Evolutionary conservation across 2,329 filamentous ascomycete genomes (phyloP).

Genomic region (Sphaerulina musiva): DNA sequence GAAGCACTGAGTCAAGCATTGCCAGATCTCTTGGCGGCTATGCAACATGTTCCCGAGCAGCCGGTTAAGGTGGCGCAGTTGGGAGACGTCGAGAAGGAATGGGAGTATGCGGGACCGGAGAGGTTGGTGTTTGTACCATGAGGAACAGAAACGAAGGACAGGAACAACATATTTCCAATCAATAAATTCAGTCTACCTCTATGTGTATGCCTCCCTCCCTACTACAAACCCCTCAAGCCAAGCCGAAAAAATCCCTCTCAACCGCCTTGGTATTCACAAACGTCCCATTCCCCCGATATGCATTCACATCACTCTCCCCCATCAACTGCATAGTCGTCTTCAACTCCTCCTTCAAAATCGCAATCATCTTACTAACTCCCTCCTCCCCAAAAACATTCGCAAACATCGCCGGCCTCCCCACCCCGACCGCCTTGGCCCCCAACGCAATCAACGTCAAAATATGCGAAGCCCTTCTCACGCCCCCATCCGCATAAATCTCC

Average conservation of each 20-base stretch:
- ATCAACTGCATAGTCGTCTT: conserved; percentile 18
- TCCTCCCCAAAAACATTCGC: conserved; percentile 52
- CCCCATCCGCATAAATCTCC: conserved; percentile 39
- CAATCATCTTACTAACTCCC: conserved; percentile 43
- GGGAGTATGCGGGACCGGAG: conserved; percentile 21
- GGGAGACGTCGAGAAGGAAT: conserved; percentile 24
- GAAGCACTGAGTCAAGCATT: conserved; percentile 20
- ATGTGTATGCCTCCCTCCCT: too few relatives aligned
- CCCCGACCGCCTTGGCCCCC: conserved; percentile 38
- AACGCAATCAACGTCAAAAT: conserved; percentile 36
- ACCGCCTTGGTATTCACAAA: conserved; percentile 17
- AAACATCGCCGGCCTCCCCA: conserved; percentile 49
- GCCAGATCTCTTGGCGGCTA: conserved; percentile 21
- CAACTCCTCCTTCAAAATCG: conserved; percentile 12
- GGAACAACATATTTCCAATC: too few relatives aligned
- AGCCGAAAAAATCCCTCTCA: conserved; percentile 16
- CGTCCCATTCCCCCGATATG: conserved; percentile 12
- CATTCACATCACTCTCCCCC: conserved; percentile 14
- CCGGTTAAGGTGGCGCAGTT: conserved; percentile 22
- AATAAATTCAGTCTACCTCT: too few relatives aligned
- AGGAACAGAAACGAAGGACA: too few relatives aligned
- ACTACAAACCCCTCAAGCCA: too few relatives aligned
- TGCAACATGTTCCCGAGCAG: conserved; percentile 21
- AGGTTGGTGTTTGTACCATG: conserved; percentile 25
- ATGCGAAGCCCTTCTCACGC: conserved; percentile 35